phyloP scores from a whole-genome alignment of 805 yeast species.

The Candida oleophila region DNA sequence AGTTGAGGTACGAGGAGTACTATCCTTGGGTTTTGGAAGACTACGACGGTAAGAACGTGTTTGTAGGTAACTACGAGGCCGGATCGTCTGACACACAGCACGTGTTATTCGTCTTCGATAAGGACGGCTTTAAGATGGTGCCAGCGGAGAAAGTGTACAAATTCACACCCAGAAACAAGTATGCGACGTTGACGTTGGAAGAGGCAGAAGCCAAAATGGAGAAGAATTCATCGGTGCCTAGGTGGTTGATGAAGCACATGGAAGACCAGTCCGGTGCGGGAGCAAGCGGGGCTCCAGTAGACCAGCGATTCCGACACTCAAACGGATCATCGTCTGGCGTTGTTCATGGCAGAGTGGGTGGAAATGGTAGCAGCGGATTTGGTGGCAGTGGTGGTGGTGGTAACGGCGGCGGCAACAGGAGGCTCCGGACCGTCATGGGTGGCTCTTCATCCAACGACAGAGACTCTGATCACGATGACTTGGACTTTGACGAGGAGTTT shows the following conservation, averaged over 20 bases:
- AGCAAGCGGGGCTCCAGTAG: slow-evolving; percentile 42
- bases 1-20: slow-evolving; percentile 89
- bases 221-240: slow-evolving; percentile 70
- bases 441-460: slow-evolving; percentile 42
- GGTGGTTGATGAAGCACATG: slow-evolving; percentile 95
- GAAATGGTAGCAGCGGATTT: slow-evolving; percentile 8
- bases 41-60: slow-evolving; percentile 89
- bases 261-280: slow-evolving; percentile 51
- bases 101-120: slow-evolving; percentile 80
- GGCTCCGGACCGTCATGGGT: slow-evolving; percentile 44
- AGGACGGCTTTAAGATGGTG: slow-evolving; percentile 85
- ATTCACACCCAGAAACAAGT: slow-evolving; percentile 90
- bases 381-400: slow-evolving; percentile 11
- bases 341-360: slow-evolving; percentile 3
- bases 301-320: slow-evolving; percentile 43
- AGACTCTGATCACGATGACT: slow-evolving; percentile 84
- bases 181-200: slow-evolving; percentile 89
- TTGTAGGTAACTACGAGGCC: slow-evolving; percentile 96
- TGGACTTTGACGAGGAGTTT: slow-evolving; percentile 95
- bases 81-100: slow-evolving; percentile 76
- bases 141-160: slow-evolving; percentile 94
- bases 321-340: background rate
- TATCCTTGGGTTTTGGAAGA: slow-evolving; percentile 99
- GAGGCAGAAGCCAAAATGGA: slow-evolving; percentile 97
- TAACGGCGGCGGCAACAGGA: slow-evolving; percentile 10